These are phyloP conservation scores for Penicillium paxilli DNA, from an alignment of 495 filamentous ascomycete species.

Conservation along the genomic window DNA sequence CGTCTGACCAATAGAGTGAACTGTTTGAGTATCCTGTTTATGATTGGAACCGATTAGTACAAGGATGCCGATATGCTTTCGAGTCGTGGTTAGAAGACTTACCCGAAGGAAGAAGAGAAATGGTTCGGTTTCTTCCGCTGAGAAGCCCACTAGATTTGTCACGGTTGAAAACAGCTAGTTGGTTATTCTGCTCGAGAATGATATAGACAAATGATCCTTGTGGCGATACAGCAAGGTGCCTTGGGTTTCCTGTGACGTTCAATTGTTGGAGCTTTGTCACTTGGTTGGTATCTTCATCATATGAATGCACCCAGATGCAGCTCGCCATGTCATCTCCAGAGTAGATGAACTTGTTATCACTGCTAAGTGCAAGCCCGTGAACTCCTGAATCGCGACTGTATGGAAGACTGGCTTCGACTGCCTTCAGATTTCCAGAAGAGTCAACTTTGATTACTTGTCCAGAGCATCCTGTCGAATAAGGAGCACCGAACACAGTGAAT, in stretches of 20 bases:
- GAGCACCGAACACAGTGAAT: background rate
- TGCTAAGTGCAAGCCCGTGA: background rate
- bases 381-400: background rate
- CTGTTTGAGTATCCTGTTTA: background rate
- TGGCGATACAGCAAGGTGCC: background rate
- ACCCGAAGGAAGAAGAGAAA: background rate
- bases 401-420: background rate
- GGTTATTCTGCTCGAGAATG: background rate
- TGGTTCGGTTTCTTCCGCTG: background rate
- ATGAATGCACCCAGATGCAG: background rate
- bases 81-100: background rate
- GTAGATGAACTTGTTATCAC: background rate
- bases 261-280: background rate
- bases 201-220: background rate
- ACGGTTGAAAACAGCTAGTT: background rate
- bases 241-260: background rate
- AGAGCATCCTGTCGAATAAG: background rate
- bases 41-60: background rate
- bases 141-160: background rate
- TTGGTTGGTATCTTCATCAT: background rate
- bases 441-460: background rate
- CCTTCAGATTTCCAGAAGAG: background rate
- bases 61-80: background rate
- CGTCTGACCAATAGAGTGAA: background rate
- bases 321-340: background rate